Evolutionary conservation across 441 rosid genomes (phyloP).

Genomic region (Pelargonium cotyledonis): DNA sequence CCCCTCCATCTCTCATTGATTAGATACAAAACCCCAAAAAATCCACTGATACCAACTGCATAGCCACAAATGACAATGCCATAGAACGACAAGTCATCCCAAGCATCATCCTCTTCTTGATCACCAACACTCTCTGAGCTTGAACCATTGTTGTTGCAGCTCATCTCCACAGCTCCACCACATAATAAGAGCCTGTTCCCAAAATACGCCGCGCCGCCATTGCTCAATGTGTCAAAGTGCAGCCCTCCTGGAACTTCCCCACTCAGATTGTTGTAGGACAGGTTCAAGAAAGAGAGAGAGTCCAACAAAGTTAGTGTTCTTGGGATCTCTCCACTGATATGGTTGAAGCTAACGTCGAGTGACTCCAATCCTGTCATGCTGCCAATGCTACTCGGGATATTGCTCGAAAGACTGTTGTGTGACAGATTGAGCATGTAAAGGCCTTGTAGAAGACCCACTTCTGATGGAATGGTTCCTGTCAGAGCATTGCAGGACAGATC

Average conservation of each 20-base stretch:
- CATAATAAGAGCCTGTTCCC: conserved; percentile 25
- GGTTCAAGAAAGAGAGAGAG: conserved; percentile 16
- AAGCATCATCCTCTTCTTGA: background rate
- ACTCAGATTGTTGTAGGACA: conserved; percentile 26
- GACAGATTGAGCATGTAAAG: conserved; percentile 22
- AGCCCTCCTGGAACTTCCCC: conserved; percentile 22
- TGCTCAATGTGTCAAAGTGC: conserved; percentile 20
- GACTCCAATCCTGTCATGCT: conserved; percentile 15
- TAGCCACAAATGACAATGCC: conserved; percentile 15
- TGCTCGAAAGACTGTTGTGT: conserved; percentile 4
- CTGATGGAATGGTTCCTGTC: conserved; percentile 14
- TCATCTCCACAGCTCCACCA: conserved; percentile 16
- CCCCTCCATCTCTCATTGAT: conserved; percentile 17
- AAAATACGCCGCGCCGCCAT: conserved; percentile 16
- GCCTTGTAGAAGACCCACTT: conserved; percentile 16
- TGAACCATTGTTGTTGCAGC: background rate
- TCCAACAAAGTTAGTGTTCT: conserved; percentile 19
- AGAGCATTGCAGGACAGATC: conserved; percentile 18
- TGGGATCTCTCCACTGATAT: conserved; percentile 20
- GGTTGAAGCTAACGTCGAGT: conserved; percentile 18
- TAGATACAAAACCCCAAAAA: conserved; percentile 15
- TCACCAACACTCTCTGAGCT: background rate
- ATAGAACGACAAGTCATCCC: background rate
- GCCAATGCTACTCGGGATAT: conserved; percentile 10
- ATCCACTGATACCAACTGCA: conserved; percentile 17